phyloP scores from a whole-genome alignment of 1,139 yeast species.

The Diutina neorugosa region DNA sequence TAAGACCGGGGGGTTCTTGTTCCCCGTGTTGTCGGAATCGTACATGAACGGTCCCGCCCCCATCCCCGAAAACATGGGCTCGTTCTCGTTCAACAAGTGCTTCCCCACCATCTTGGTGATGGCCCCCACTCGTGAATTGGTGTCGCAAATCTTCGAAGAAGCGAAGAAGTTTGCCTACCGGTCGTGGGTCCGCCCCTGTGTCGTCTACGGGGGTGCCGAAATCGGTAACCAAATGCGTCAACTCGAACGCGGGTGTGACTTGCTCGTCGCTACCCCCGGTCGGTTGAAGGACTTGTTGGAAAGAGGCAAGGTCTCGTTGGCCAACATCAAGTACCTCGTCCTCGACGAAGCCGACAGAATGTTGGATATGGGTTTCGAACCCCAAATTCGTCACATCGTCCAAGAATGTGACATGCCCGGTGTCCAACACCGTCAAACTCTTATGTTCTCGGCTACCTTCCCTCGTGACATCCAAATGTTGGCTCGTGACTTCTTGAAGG shows the following conservation, averaged over 20 bases:
- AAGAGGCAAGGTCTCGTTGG: constrained; percentile 85
- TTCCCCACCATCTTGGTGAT: constrained; percentile 92
- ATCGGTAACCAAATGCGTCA: constrained; percentile 79
- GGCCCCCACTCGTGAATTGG: constrained; percentile 99
- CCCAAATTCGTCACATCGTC: constrained; percentile 96
- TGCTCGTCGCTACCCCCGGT: constrained; percentile 97
- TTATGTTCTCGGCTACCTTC: constrained; percentile 98
- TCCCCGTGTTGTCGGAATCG: constrained; percentile 93
- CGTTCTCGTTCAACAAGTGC: constrained; percentile 62
- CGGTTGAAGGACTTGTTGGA: constrained; percentile 92
- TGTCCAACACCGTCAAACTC: constrained; percentile 83
- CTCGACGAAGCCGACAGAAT: constrained; percentile 99
- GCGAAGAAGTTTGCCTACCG: constrained; percentile 93
- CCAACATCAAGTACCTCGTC: constrained; percentile 85
- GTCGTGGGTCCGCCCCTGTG: constrained; percentile 97
- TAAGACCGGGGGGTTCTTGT: constrained; percentile 95
- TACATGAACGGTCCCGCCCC: constrained; percentile 82
- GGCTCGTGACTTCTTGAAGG: constrained; percentile 94
- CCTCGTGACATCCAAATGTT: constrained; percentile 94
- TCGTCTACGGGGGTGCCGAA: constrained; percentile 97
- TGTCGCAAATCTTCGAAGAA: constrained; percentile 91
- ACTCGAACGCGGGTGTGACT: constrained; percentile 88
- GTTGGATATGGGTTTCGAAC: constrained; percentile 99
- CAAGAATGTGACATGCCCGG: constrained; percentile 46
- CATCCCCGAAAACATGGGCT: constrained; percentile 29